phyloP scores from a whole-genome alignment of 768 basidiomycete species.

The Leccinum fibrillosum region DNA sequence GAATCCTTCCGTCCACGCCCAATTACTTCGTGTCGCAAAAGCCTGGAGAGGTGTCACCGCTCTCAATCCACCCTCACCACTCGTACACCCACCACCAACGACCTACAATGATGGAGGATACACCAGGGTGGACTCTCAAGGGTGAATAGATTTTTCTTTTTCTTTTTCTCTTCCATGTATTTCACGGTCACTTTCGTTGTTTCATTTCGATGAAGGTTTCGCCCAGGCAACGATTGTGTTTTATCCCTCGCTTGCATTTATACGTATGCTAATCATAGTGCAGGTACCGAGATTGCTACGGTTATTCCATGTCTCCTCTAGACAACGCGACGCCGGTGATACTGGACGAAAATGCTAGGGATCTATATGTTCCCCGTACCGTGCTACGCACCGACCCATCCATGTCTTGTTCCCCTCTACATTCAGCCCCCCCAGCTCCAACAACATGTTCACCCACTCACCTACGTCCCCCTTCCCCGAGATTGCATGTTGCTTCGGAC shows the following conservation, averaged over 20 bases:
- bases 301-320: slow-evolving; percentile 28
- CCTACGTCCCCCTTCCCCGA: slow-evolving; percentile 29
- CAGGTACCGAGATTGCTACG: slow-evolving; percentile 28
- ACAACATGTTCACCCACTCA: slow-evolving; percentile 22
- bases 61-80: slow-evolving; percentile 31
- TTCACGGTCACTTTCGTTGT: background rate
- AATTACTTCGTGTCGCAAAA: slow-evolving; percentile 55
- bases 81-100: slow-evolving; percentile 19
- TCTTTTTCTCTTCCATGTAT: background rate
- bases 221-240: slow-evolving; percentile 10
- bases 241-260: slow-evolving; percentile 8
- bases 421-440: slow-evolving; percentile 1
- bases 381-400: slow-evolving; percentile 18
- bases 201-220: slow-evolving; percentile 8
- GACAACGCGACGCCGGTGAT: slow-evolving; percentile 34
- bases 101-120: slow-evolving; percentile 21
- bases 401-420: slow-evolving; percentile 8
- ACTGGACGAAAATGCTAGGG: slow-evolving; percentile 27
- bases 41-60: slow-evolving; percentile 71
- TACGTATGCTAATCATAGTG: slow-evolving; percentile 15
- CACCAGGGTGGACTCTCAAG: slow-evolving; percentile 25
- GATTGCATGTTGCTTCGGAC: slow-evolving; percentile 22
- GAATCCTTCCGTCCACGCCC: slow-evolving; percentile 40
- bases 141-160: slow-evolving; percentile 20
- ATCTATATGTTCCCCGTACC: slow-evolving; percentile 21